Conservation (phyloP, 139 green algal genomes). For the Eudorina sp. region DNA sequence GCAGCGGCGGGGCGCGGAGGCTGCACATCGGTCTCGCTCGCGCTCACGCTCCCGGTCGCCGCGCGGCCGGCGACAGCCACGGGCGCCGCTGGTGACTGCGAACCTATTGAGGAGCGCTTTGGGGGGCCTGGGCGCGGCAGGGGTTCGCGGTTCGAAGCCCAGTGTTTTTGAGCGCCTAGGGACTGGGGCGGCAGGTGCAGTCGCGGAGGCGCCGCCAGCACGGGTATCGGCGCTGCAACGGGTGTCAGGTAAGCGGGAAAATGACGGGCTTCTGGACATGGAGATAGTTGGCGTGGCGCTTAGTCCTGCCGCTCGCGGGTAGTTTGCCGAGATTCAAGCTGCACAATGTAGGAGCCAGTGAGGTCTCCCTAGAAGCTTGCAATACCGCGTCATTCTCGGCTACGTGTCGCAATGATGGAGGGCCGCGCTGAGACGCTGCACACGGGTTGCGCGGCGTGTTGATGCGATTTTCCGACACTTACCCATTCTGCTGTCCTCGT, state of each 20-base stretch:
- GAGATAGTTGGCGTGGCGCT: no score
- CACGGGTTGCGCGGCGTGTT: no score
- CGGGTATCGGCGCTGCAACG: not conserved
- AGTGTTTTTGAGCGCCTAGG: slow-evolving; percentile 20
- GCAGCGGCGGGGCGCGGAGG: not conserved
- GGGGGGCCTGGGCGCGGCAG: not conserved
- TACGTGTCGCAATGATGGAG: no score
- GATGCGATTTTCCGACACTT: no score
- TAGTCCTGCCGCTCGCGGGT: no score
- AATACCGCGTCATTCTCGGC: no score
- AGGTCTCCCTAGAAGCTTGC: no score
- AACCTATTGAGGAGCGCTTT: slow-evolving; percentile 28
- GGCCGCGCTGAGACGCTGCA: no score
- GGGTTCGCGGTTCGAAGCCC: not conserved
- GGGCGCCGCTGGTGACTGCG: not conserved
- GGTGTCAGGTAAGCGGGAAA: slow-evolving; percentile 5
- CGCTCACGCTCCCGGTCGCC: slow-evolving; percentile 32
- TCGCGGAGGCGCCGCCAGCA: not conserved
- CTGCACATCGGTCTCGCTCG: not conserved
- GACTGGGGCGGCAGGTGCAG: not conserved
- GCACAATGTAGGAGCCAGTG: no score
- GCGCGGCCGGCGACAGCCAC: not conserved
- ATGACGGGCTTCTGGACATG: no score
- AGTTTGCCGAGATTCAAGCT: no score
- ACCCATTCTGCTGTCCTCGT: no score